Base-by-base conservation (phyloP, 1,284 basidiomycete genomes). In the Ceratobasidium sp. region DNA sequence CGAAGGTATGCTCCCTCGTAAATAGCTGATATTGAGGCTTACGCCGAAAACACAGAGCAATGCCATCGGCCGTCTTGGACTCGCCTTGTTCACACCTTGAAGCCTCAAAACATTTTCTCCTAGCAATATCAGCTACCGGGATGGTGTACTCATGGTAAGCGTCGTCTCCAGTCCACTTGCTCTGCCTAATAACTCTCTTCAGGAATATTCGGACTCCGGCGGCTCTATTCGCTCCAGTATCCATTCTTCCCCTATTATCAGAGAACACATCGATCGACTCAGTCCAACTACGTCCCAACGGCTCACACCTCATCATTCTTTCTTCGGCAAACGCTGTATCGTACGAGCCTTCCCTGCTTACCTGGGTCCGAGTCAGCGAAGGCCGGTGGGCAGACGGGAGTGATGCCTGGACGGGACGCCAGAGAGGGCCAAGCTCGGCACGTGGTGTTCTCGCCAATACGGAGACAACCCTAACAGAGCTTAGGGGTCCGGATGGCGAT, bases 381-480 rank as follows among this genome's bases (percentile, higher is more conserved):
- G 82, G 86, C 0, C 94, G 93, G 91, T 95, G 91, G 89, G 84
- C 89, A 0, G 87, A 89, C 76, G 91, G 91, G 43, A 93, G 91
- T 0, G 89, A 93, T 75, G 85, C 85, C n/a, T 94, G 93, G 91
- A 89, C 90, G 78, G 87, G 88, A 38, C 86, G 90, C 2, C 87
- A 89, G 73, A 86, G 71, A 67, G 79, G 30, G 75, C 77, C 46
- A 75, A 76, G 21, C 35, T 26, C 67, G 11, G 67, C 35, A 23
- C 50, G 74, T 4, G 79, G 80, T 2, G 73, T 79, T 35, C 63
- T 82, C 9, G 73, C 78, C 18, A 62, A 62, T 14, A 57, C 81
- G 52, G 81, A 82, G 64, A 71, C 73, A 14, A 76, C 78, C 14
- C 75, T 80, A 44, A 77, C 76, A 49, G 80, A 79, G 26, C 49